Evolutionary conservation across 2,329 filamentous ascomycete species (phyloP), one percentile per base, ranked within the genome.

Genomic region (Penicillium sp.): DNA sequence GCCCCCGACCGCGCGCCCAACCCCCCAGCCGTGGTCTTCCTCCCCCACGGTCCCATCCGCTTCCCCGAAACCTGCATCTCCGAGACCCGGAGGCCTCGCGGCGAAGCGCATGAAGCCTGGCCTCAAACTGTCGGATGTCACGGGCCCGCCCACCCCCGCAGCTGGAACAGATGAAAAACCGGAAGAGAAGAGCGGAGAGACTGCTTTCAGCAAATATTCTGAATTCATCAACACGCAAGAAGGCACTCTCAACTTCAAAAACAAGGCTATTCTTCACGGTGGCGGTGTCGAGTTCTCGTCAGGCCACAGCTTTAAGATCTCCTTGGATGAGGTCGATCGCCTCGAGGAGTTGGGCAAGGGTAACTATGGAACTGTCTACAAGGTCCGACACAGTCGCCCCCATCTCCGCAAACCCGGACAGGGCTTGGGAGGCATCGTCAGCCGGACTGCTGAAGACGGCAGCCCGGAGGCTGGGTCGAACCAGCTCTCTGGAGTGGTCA

Each of bases 321-420:
- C 93, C 4, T 81, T 99, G 40, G 93, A 99, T 68, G 93, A 99
- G 72, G 90, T 99, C 5, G 91, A 97, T 66, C 93, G 91, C 1
- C 71, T 97, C 54, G 91, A 93, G 58, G 94, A 99, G 77, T 79
- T 99, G 11, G 94, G 94, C 44, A 99, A 97, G 75, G 94, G 94
- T 39, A 99, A 99, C 72, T 99, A 99, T 67, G 94, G 94, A 56
- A 97, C 93, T 1, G 94, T 99, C 4, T 97, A 96, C 82, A 97
- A 94, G 74, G 94, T 97, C 54, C 86, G 88, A 65, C 94, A 99
- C 75, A 86, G 89, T 53, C 87, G 91, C 67, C 85, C 85, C 7
- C 80, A 81, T 44, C 81, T 87, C 71, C 79, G 85, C 50, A 81
- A 80, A 67, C 81, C 81, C 8, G 85, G 85, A 2, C 76, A 83